Evolutionary conservation across 352 stramenopile species (phyloP).

Genomic region (Lagenidium sp.): DNA sequence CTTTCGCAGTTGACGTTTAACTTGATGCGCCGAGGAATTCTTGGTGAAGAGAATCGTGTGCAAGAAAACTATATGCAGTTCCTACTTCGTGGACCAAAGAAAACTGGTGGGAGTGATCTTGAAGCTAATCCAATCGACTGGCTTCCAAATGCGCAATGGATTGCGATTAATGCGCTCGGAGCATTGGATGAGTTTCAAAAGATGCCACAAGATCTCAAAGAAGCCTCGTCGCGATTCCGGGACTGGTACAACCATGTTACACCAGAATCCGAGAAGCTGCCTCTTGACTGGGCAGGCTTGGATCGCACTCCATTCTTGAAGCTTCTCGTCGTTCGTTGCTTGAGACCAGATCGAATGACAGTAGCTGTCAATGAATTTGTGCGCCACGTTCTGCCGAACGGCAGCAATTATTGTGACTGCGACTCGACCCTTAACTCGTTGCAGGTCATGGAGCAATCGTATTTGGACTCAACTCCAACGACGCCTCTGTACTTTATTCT

Average conservation of each 20-base stretch:
- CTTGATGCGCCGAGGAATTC: conserved; percentile 94
- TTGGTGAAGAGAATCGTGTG: conserved; percentile 90
- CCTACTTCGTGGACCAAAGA: conserved; percentile 86
- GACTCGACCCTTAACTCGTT: conserved; percentile 94
- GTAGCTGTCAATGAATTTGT: conserved; percentile 95
- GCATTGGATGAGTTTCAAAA: conserved; percentile 96
- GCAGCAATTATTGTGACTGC: conserved; percentile 92
- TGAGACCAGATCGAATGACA: conserved; percentile 93
- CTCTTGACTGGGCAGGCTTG: conserved; percentile 94
- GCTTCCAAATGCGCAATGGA: conserved; percentile 91
- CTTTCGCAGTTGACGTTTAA: conserved; percentile 96
- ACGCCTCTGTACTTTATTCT: conserved; percentile 97
- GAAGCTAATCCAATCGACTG: conserved; percentile 83
- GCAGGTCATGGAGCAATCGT: conserved; percentile 94
- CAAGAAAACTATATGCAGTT: conserved; percentile 97
- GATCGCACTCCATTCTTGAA: conserved; percentile 95
- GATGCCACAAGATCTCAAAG: conserved; percentile 94
- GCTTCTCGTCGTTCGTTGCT: conserved; percentile 91
- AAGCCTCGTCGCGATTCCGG: conserved; percentile 93
- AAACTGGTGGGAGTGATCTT: conserved; percentile 19
- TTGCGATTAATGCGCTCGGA: conserved; percentile 83
- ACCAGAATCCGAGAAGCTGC: conserved; percentile 95
- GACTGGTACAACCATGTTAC: conserved; percentile 98
- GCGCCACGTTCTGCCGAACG: conserved; percentile 88
- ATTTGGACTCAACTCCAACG: conserved; percentile 91